Evolutionary conservation across 176 grass and related monocot species (phyloP).

Genomic region (Carex scoparia): DNA sequence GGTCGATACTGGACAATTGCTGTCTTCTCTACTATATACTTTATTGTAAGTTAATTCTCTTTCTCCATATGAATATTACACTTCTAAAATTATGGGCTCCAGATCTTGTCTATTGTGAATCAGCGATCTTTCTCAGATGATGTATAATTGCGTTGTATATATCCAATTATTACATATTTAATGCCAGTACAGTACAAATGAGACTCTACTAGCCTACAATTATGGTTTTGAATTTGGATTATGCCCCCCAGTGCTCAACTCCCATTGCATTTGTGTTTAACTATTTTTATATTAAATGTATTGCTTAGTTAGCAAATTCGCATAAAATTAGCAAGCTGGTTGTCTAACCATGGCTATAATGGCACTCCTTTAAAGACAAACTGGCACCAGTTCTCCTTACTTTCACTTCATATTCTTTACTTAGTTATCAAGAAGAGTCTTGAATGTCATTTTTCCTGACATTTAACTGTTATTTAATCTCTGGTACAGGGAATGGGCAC

Average conservation of each 20-base stretch:
- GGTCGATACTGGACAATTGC: slow-evolving; percentile 84
- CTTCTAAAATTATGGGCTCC: neutral
- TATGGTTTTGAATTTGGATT: neutral
- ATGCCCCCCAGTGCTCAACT: neutral
- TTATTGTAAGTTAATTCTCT: slow-evolving; percentile 53
- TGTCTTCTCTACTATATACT: slow-evolving; percentile 77
- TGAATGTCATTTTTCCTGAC: neutral
- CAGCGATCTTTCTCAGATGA: neutral
- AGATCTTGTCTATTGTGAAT: neutral
- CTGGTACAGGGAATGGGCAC: slow-evolving; percentile 60
- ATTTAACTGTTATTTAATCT: slow-evolving; percentile 26
- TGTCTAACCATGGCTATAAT: neutral
- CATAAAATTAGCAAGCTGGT: neutral
- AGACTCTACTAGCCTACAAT: neutral
- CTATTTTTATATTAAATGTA: neutral
- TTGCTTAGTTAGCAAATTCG: neutral
- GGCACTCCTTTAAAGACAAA: neutral
- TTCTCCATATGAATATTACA: neutral
- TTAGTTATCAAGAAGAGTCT: neutral
- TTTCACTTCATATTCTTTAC: neutral
- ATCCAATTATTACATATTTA: neutral
- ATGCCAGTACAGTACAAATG: neutral
- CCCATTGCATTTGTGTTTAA: neutral
- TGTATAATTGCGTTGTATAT: neutral
- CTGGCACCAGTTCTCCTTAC: neutral